Evolutionary conservation across 2,329 filamentous ascomycete genomes (phyloP).

Genomic region (Hypoxylon sp.): DNA sequence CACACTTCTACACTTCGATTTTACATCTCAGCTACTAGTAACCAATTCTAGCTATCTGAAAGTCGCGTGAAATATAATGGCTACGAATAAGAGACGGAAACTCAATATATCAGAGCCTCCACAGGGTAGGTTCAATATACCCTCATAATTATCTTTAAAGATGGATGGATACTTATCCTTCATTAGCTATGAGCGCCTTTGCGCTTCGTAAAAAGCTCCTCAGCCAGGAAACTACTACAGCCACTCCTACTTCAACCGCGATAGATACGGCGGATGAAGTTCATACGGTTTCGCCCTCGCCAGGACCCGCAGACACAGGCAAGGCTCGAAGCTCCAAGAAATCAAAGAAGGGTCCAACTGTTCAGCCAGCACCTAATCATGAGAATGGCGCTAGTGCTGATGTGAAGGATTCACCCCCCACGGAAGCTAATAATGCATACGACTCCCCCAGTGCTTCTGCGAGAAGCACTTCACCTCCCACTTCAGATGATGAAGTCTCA

Average conservation of each 20-base stretch:
- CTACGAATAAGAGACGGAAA: conserved; percentile 61
- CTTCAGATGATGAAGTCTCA: conserved; percentile 22
- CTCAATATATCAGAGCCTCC: conserved; percentile 55
- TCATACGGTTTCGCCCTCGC: conserved; percentile 6
- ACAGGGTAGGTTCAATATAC: conserved; percentile 54
- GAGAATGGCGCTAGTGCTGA: conserved; percentile 11
- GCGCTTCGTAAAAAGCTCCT: conserved; percentile 60
- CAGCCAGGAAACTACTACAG: conserved; percentile 43
- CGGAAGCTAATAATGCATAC: neutral
- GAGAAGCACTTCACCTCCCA: conserved; percentile 29
- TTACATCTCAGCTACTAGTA: neutral
- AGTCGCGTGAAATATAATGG: conserved; percentile 43
- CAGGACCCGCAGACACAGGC: conserved; percentile 9
- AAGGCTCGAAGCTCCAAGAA: conserved; percentile 36
- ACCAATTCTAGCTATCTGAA: neutral
- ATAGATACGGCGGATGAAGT: conserved; percentile 10
- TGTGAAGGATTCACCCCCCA: neutral
- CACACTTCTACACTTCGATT: conserved; percentile 1
- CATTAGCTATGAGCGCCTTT: conserved; percentile 61
- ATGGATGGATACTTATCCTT: conserved; percentile 32
- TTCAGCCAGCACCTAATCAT: conserved; percentile 10
- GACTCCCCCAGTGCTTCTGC: neutral
- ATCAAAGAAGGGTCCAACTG: conserved; percentile 33
- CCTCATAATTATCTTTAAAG: neutral
- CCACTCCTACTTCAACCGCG: conserved; percentile 18